These are phyloP conservation scores for Exophiala alcalophila DNA, from an alignment of 2,329 filamentous ascomycete genomes.

Conservation along the genomic window DNA sequence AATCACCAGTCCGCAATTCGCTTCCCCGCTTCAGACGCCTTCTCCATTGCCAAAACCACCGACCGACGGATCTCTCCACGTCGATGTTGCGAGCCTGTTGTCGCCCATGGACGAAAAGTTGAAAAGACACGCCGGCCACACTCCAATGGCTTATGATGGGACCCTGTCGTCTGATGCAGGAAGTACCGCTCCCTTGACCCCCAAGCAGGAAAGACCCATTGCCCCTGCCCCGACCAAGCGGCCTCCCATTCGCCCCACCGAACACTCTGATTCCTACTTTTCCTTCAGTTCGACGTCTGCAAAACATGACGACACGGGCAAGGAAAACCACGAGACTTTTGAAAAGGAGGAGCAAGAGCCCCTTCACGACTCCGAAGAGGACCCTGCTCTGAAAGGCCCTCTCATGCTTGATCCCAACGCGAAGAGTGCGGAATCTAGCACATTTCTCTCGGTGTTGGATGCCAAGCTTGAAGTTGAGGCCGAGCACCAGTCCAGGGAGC, in stretches of 20 bases:
- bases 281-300: slow-evolving; percentile 24
- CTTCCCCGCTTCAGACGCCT: slow-evolving; percentile 32
- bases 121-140: slow-evolving; percentile 44
- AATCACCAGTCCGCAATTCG: slow-evolving; percentile 43
- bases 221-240: slow-evolving; percentile 34
- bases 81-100: slow-evolving; percentile 31
- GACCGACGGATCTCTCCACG: slow-evolving; percentile 34
- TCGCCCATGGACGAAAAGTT: slow-evolving; percentile 41
- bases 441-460: slow-evolving; percentile 43
- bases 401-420: slow-evolving; percentile 44
- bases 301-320: slow-evolving; percentile 1
- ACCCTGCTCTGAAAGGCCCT: slow-evolving; percentile 44
- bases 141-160: slow-evolving; percentile 44
- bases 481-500: slow-evolving; percentile 23
- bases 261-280: slow-evolving; percentile 43
- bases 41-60: slow-evolving; percentile 22
- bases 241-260: slow-evolving; percentile 35
- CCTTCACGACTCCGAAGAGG: slow-evolving; percentile 37
- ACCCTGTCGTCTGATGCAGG: slow-evolving; percentile 32
- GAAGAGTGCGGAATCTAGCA: slow-evolving; percentile 37
- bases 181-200: slow-evolving; percentile 23
- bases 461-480: slow-evolving; percentile 44
- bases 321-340: slow-evolving; percentile 10
- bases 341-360: slow-evolving; percentile 17
- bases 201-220: slow-evolving; percentile 35